Evolutionary conservation across 2,329 filamentous ascomycete species (phyloP).

Genomic region (Sporothrix brasiliensis): DNA sequence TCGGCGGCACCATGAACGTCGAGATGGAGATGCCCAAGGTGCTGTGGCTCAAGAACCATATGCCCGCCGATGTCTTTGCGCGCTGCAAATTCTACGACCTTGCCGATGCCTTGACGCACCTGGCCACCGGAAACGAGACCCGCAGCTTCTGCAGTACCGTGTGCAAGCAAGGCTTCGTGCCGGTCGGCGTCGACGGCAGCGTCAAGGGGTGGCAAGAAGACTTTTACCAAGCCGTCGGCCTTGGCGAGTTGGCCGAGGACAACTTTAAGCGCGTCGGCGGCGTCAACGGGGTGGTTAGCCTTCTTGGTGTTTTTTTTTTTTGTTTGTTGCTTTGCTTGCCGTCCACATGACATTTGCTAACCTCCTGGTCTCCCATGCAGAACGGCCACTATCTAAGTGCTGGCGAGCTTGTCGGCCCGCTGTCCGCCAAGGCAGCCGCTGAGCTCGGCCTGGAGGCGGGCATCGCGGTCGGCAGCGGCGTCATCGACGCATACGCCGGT

Average conservation of each 20-base stretch:
- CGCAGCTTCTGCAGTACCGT: constrained; percentile 94
- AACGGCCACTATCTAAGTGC: constrained; percentile 90
- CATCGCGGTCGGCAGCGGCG: constrained; percentile 90
- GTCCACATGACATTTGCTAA: background rate
- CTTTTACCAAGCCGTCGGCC: constrained; percentile 82
- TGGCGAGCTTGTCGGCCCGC: constrained; percentile 82
- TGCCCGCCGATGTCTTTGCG: constrained; percentile 87
- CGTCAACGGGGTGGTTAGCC: constrained; percentile 88
- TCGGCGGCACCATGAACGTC: constrained; percentile 97
- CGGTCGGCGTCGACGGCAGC: constrained; percentile 94
- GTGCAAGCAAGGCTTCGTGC: constrained; percentile 96
- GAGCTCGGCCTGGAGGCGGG: constrained; percentile 84
- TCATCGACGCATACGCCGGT: constrained; percentile 97
- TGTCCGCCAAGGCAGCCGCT: constrained; percentile 79
- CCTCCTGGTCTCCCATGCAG: constrained; percentile 51
- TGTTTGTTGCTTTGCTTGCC: background rate
- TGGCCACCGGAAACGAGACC: constrained; percentile 89
- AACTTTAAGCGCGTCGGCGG: constrained; percentile 93
- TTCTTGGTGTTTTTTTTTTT: constrained; percentile 44
- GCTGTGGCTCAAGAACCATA: constrained; percentile 97
- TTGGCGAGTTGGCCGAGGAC: constrained; percentile 81
- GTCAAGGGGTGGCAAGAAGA: constrained; percentile 98
- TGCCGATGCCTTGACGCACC: constrained; percentile 86
- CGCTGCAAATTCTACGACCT: constrained; percentile 97
- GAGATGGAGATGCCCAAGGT: constrained; percentile 99